Conservation (phyloP, 306 rosid species). For the Trichosanthes truncata region DNA sequence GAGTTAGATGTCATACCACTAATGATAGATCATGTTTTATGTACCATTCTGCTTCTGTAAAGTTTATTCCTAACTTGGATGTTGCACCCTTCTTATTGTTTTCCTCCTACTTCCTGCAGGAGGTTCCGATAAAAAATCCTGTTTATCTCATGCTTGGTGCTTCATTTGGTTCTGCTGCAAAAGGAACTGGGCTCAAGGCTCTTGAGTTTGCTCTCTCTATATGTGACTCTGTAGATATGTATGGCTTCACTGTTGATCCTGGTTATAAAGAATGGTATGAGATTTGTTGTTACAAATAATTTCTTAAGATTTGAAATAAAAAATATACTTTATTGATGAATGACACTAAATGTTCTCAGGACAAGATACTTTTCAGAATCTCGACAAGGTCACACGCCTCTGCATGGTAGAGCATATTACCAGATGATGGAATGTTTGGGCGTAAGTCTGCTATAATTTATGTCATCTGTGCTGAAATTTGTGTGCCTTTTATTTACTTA, state of each 20-base stretch:
- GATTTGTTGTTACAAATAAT: slow-evolving; percentile 9
- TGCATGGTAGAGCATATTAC: slow-evolving; percentile 94
- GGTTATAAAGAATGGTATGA: slow-evolving; percentile 93
- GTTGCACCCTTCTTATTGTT: neutral
- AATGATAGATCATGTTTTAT: neutral
- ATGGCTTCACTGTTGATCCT: slow-evolving; percentile 98
- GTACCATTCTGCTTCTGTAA: neutral
- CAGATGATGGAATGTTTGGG: slow-evolving; percentile 99
- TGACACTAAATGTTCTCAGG: slow-evolving; percentile 32
- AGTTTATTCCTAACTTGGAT: neutral
- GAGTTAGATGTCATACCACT: neutral
- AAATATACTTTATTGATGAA: slow-evolving; percentile 15
- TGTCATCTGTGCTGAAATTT: neutral
- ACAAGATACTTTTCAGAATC: slow-evolving; percentile 98
- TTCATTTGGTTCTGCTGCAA: slow-evolving; percentile 96
- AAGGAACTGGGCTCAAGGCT: slow-evolving; percentile 99
- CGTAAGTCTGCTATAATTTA: slow-evolving; percentile 40
- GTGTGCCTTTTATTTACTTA: neutral
- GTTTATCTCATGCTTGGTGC: slow-evolving; percentile 94
- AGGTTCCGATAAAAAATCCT: slow-evolving; percentile 75
- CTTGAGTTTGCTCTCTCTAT: slow-evolving; percentile 92
- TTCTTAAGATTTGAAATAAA: slow-evolving; percentile 4
- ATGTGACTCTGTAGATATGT: slow-evolving; percentile 95
- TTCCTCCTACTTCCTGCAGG: slow-evolving; percentile 54
- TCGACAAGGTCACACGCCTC: slow-evolving; percentile 90